Evolutionary conservation across 305 asterid species (phyloP), one percentile per base, ranked within the genome.

Genomic region (Rubia balearica): DNA sequence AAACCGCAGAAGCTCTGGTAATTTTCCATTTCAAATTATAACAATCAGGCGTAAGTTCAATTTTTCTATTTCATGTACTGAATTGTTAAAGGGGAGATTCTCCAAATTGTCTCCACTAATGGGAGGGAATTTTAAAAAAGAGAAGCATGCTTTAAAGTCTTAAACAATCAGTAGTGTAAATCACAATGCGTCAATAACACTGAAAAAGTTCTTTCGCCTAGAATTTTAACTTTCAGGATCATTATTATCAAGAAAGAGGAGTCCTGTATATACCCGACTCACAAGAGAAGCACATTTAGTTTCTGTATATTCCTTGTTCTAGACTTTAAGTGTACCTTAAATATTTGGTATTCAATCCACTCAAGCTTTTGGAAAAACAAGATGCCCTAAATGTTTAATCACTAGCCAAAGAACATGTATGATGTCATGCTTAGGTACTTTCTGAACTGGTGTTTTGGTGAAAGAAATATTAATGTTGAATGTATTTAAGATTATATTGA

Each of bases 1-100:
- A 89, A 82, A 94, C 99, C 62, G 97, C 99, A 63, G 92, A 88
- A 63, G 91, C 87, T 77, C 82, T 93, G 95, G 99, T 94, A 89
- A 76, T 73, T 61, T 48, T 67, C 19, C 46, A 13, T 57, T 61
- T 74, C 45, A 10, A 60, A 45, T 51, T 59, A 17, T 43, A 0
- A 36, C 8, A 53, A 36, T 43, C 33, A 30, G 67, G 65, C 16
- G 43, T 67, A 59, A 45, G 46, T 46, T 24, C 40, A 51, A 51
- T 6, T 51, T 67, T 71, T 24, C 16, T 38, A 49, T 1, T 56
- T 64, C 12, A 33, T 33, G 38, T 33, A 33, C 6, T 33, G 38
- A 33, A 33, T 33, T 33, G 42, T 42, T 27, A 49, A 70, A 60
- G 49, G 6, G 33, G 63, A 51, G 57, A 19, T 9, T 57, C 59